phyloP scores from a whole-genome alignment of 441 rosid genomes.

The Dalechampia spathulata region DNA sequence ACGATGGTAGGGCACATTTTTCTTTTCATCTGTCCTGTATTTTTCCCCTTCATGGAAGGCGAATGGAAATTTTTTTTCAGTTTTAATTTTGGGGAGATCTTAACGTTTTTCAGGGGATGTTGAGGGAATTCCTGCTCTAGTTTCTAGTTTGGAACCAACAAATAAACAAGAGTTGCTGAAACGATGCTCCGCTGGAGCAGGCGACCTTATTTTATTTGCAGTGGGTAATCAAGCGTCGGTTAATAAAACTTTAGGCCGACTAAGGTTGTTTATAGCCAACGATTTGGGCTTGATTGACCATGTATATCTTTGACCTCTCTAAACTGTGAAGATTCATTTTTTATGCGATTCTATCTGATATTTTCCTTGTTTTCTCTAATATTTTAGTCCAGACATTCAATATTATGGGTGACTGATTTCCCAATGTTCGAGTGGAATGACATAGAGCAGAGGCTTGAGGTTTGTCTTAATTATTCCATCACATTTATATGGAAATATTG shows the following conservation, averaged over 20 bases:
- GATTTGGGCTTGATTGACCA: constrained; percentile 66
- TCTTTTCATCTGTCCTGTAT: not conserved
- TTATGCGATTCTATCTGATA: constrained; percentile 10
- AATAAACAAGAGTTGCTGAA: constrained; percentile 41
- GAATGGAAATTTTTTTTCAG: not conserved
- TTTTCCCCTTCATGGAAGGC: not conserved
- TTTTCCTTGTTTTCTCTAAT: constrained; percentile 12
- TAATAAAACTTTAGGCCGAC: constrained; percentile 68
- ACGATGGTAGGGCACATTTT: constrained; percentile 49
- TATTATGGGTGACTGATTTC: constrained; percentile 94
- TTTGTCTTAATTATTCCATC: constrained; percentile 20
- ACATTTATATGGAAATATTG: no score
- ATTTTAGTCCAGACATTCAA: constrained; percentile 73
- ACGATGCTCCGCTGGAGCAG: constrained; percentile 63
- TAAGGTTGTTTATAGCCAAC: constrained; percentile 61
- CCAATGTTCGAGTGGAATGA: constrained; percentile 98
- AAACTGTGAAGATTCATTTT: constrained; percentile 6
- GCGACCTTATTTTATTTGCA: constrained; percentile 89
- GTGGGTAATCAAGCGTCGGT: constrained; percentile 70
- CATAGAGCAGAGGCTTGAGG: constrained; percentile 86
- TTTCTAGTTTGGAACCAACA: constrained; percentile 52
- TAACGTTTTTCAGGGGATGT: constrained; percentile 40
- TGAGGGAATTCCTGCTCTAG: constrained; percentile 79
- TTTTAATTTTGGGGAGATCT: constrained; percentile 8
- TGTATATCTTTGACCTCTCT: constrained; percentile 39